Evolutionary conservation across 129 eudicot species (phyloP).

Genomic region (Heracleum sosnowskyi): DNA sequence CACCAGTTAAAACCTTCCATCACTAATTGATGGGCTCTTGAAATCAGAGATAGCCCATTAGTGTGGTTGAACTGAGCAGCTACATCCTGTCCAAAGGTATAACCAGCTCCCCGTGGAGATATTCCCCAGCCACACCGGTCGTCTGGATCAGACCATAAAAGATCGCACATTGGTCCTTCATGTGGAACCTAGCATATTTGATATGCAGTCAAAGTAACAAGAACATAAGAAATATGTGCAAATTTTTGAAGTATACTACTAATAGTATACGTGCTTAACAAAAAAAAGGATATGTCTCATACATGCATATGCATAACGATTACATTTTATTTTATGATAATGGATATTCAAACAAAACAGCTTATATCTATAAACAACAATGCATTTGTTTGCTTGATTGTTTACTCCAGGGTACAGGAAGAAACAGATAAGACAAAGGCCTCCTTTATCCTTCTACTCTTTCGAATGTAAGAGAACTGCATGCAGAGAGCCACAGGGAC

Average conservation of each 20-base stretch:
- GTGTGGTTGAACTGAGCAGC: constrained; percentile 83
- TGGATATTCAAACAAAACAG: background rate
- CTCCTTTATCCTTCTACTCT: background rate
- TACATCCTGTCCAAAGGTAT: constrained; percentile 88
- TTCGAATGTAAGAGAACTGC: background rate
- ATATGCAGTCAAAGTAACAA: background rate
- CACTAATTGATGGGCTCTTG: constrained; percentile 90
- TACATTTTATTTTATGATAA: background rate
- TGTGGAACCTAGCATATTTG: constrained; percentile 58
- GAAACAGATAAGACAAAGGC: background rate
- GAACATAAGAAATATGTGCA: background rate
- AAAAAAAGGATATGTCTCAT: background rate
- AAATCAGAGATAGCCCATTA: constrained; percentile 70
- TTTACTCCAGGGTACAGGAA: background rate
- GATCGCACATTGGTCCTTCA: constrained; percentile 95
- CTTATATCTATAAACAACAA: background rate
- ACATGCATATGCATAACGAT: background rate
- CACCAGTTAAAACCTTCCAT: constrained; percentile 93
- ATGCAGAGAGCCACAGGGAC: background rate
- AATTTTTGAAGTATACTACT: constrained; percentile 25
- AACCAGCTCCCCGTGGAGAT: constrained; percentile 90
- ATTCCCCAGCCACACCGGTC: constrained; percentile 96
- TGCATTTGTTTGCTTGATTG: background rate
- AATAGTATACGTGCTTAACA: constrained; percentile 26
- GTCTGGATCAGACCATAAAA: constrained; percentile 89